Evolutionary conservation across 257 asterid genomes (phyloP), one percentile per base, ranked within the genome.

Genomic region (Gardenia jasminoides): DNA sequence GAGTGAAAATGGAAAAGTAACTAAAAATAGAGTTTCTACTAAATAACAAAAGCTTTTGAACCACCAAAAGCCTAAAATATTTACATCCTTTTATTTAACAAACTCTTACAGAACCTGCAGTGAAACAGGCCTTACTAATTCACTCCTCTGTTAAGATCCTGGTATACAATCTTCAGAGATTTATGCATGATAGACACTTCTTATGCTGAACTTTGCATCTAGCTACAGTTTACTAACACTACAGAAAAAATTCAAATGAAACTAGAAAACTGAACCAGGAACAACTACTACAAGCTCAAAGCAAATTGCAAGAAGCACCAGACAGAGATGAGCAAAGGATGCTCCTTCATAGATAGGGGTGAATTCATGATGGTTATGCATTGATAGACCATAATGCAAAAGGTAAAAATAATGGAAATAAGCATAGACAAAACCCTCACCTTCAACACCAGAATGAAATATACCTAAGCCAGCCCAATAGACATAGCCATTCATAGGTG

Each of bases 401-500:
- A 44, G 59, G 59, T n/a, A 65, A 68, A 2, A 43, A 50, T 44
- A 59, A 2, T 5, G n/a, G 76, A 75, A 4, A 66, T 7, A 65
- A 50, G 52, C 76, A 52, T 24, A 24, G 28, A 61, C n/a, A 16
- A 68, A 65, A 33, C 19, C 36, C 33, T 78, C 88, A 93, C 98
- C 98, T 88, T 93, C 98, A 24, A 93, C 95, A n/a, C 98, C 99
- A 6, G 99, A 94, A 76, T 94, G 99, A 80, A 93, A 94, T 84
- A 94, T 93, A 16, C 99, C 99, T 30, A 94, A 84, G 85, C 98
- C 99, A 72, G 96, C 98, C 99, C 99, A 94, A 72, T 93, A 93
- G 81, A 93, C 90, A 74, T 94, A 94, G 69, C 97, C 97, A 76
- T 93, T 94, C 80, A 89, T 83, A 4, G 98, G 91, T 48, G 98